These are phyloP conservation scores for Penicillium macrosclerotiorum DNA, from an alignment of 495 filamentous ascomycete genomes.

Conservation along the genomic window DNA sequence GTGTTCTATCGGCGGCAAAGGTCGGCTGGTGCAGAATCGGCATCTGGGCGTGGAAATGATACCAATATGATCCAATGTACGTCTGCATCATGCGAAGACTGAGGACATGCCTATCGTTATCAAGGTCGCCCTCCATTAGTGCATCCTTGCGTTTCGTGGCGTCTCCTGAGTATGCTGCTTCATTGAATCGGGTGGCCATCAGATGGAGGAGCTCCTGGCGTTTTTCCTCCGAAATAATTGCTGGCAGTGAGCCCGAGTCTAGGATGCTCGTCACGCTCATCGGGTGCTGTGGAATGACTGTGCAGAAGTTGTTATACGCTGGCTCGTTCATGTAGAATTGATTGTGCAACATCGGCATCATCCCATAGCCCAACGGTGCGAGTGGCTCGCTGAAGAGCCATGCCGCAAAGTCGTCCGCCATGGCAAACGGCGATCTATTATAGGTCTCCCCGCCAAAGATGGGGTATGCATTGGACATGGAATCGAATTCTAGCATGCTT, in stretches of 20 bases:
- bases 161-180: conserved; percentile 71
- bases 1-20: conserved; percentile 82
- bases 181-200: conserved; percentile 79
- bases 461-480: conserved; percentile 71
- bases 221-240: conserved; percentile 83
- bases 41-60: conserved; percentile 90
- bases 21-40: conserved; percentile 94
- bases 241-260: conserved; percentile 77
- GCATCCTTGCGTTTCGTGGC: conserved; percentile 74
- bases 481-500: conserved; percentile 51
- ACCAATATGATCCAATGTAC: conserved; percentile 92
- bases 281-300: conserved; percentile 57
- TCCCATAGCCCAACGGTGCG: conserved; percentile 36
- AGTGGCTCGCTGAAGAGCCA: conserved; percentile 78
- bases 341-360: conserved; percentile 40
- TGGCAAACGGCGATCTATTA: conserved; percentile 81
- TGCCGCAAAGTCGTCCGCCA: conserved; percentile 89
- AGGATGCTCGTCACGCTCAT: conserved; percentile 91
- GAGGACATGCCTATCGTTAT: conserved; percentile 71
- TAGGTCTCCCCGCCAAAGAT: conserved; percentile 80
- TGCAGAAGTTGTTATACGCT: conserved; percentile 34
- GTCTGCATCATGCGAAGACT: conserved; percentile 93
- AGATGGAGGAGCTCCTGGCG: conserved; percentile 79
- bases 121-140: conserved; percentile 74
- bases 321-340: conserved; percentile 44